phyloP scores from a whole-genome alignment of 495 filamentous ascomycete species.

The Aspergillus sclerotioniger region DNA sequence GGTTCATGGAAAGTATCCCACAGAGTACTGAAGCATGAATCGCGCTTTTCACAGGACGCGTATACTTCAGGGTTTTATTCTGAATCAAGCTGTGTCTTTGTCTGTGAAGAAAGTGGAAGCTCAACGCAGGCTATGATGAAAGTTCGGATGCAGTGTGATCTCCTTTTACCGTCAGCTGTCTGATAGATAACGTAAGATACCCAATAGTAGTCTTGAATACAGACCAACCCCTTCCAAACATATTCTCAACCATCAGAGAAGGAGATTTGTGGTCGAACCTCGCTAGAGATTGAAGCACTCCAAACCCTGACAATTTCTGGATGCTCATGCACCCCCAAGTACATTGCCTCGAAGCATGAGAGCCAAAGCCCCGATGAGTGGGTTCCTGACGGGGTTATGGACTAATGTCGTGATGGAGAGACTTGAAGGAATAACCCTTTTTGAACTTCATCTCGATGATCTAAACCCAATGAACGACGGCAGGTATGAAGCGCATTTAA shows the following conservation, averaged over 20 bases:
- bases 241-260: background rate
- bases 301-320: background rate
- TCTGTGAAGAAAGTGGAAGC: conserved; percentile 8
- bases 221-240: background rate
- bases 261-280: conserved; percentile 6
- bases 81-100: conserved; percentile 9
- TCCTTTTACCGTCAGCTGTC: conserved; percentile 1
- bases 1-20: conserved; percentile 12
- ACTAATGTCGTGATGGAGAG: conserved; percentile 14
- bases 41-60: conserved; percentile 6
- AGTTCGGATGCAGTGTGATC: conserved; percentile 6
- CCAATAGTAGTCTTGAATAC: background rate
- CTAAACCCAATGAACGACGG: conserved; percentile 3
- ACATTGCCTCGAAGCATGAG: conserved; percentile 10
- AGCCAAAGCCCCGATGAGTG: conserved; percentile 5
- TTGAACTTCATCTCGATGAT: background rate
- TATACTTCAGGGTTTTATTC: conserved; percentile 5
- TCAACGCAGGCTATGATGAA: conserved; percentile 10
- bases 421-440: conserved; percentile 10
- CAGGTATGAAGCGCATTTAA: conserved; percentile 7
- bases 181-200: conserved; percentile 6
- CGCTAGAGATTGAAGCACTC: conserved; percentile 8
- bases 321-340: conserved; percentile 3
- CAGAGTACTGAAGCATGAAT: conserved; percentile 7
- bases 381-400: conserved; percentile 9